Conservation (phyloP, 164 flowering plant species). For the Umbellularia californica region DNA sequence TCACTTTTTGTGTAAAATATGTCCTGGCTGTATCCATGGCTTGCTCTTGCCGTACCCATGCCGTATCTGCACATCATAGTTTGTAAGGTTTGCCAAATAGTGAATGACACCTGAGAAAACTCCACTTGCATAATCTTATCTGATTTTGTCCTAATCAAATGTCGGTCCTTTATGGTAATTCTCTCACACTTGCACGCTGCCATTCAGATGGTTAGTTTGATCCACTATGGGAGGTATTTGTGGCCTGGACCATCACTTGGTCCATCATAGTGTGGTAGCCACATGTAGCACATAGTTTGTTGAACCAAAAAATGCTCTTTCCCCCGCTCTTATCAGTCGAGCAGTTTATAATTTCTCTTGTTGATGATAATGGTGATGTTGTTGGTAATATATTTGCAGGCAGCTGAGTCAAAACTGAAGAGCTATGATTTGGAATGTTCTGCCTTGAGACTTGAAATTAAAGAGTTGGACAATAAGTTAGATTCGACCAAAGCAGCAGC, state of each 20-base stretch:
- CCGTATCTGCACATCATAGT: neutral
- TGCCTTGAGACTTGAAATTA: conserved; percentile 55
- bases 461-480: conserved; percentile 55
- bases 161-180: neutral
- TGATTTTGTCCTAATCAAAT: neutral
- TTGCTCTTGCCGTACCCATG: too few relatives aligned
- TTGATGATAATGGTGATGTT: neutral
- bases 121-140: neutral
- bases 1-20: too few relatives aligned
- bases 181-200: neutral
- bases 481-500: conserved; percentile 55
- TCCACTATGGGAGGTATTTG: neutral
- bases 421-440: conserved; percentile 61
- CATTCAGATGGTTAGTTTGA: neutral
- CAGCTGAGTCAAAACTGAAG: conserved; percentile 69
- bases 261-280: neutral
- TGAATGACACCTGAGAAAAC: neutral
- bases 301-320: neutral
- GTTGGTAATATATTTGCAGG: conserved; percentile 38
- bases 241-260: neutral
- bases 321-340: neutral
- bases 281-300: neutral
- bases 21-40: too few relatives aligned
- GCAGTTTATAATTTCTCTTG: neutral
- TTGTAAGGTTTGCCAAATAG: neutral